A percentile compares a stretch with the other conserved stretches of the same genome.
phyloP scores from a whole-genome alignment of 768 basidiomycete genomes.

The Erythrobasidium yunnanense region DNA sequence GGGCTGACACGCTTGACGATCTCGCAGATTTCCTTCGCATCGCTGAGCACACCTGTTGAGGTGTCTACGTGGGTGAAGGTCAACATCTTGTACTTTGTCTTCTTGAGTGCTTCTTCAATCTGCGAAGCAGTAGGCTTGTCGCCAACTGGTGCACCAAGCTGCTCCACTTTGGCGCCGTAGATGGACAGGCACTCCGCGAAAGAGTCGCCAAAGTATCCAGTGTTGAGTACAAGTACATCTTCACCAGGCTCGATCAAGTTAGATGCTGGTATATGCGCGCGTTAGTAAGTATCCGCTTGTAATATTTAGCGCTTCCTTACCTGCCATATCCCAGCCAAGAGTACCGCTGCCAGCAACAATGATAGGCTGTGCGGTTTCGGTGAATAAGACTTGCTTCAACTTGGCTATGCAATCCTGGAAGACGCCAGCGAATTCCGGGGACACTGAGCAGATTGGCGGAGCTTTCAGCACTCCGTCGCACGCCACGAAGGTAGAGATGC shows the following conservation, averaged over 20 bases:
- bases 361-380: slow-evolving; percentile 74
- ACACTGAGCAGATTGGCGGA: slow-evolving; percentile 44
- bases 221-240: slow-evolving; percentile 68
- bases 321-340: too few species aligned
- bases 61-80: slow-evolving; percentile 95
- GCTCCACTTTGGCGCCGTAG: slow-evolving; percentile 78
- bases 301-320: too few species aligned
- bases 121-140: slow-evolving; percentile 54
- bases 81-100: slow-evolving; percentile 74
- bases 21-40: slow-evolving; percentile 61
- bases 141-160: slow-evolving; percentile 73
- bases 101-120: slow-evolving; percentile 58
- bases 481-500: background rate
- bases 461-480: background rate
- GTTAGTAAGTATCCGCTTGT: slow-evolving; percentile 11
- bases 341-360: slow-evolving; percentile 90
- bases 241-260: slow-evolving; percentile 75
- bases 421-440: slow-evolving; percentile 72
- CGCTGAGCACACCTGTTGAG: slow-evolving; percentile 67
- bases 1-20: slow-evolving; percentile 68
- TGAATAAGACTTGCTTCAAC: slow-evolving; percentile 56
- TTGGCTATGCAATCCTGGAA: slow-evolving; percentile 53
- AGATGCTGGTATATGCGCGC: slow-evolving; percentile 56
- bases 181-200: slow-evolving; percentile 56
- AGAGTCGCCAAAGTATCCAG: slow-evolving; percentile 87